phyloP scores from a whole-genome alignment of 2,329 filamentous ascomycete genomes.

The Microdochium trichocladiopsis region DNA sequence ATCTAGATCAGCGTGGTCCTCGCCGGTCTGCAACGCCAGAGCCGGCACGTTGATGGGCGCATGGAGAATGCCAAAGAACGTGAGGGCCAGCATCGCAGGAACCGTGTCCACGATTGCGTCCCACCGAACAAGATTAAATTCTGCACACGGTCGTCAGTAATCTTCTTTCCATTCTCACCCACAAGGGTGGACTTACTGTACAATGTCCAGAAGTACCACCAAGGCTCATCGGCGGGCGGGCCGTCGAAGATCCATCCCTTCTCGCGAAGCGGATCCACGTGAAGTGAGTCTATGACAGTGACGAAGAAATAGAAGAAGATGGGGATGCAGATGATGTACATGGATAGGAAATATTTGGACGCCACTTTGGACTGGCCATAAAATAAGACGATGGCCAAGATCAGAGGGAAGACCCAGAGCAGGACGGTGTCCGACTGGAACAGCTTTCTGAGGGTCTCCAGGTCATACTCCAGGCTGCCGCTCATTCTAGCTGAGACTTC shows the following conservation, averaged over 20 bases:
- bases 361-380: slow-evolving; percentile 68
- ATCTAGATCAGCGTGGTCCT: slow-evolving; percentile 88
- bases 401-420: slow-evolving; percentile 77
- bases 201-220: slow-evolving; percentile 96
- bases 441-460: slow-evolving; percentile 69
- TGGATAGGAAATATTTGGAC: slow-evolving; percentile 78
- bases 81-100: slow-evolving; percentile 92
- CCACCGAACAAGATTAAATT: slow-evolving; percentile 78
- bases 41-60: slow-evolving; percentile 98
- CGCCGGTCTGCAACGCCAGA: slow-evolving; percentile 79
- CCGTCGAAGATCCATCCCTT: slow-evolving; percentile 88
- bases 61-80: slow-evolving; percentile 94
- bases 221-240: slow-evolving; percentile 78
- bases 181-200: slow-evolving; percentile 86
- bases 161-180: no score
- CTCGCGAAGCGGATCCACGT: slow-evolving; percentile 59
- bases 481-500: slow-evolving; percentile 88
- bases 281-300: slow-evolving; percentile 57
- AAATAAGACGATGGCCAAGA: slow-evolving; percentile 69
- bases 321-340: slow-evolving; percentile 77
- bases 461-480: slow-evolving; percentile 75
- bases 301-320: slow-evolving; percentile 74
- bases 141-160: slow-evolving; percentile 37
- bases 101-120: slow-evolving; percentile 74
- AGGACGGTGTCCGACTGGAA: slow-evolving; percentile 66